Evolutionary conservation across 306 rosid genomes (phyloP).

Genomic region (Casuarina equisetifolia): DNA sequence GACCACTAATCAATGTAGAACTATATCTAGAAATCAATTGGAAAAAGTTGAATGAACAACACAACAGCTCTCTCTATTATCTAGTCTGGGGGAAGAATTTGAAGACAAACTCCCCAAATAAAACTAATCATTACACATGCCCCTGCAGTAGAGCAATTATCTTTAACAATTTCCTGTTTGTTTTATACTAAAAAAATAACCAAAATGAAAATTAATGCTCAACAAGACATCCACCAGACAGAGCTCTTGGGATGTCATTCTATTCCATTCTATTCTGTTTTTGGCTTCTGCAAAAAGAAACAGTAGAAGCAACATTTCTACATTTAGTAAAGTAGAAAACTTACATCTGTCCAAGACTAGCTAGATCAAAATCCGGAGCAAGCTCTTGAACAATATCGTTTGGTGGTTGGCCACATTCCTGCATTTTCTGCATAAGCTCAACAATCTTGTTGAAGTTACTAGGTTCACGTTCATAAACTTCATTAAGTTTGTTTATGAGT

Average conservation of each 20-base stretch:
- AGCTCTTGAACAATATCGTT: constrained; percentile 80
- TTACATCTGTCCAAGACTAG: constrained; percentile 83
- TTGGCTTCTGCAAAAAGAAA: neutral
- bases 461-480: constrained; percentile 74
- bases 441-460: constrained; percentile 72
- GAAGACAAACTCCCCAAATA: neutral
- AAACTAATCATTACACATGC: neutral
- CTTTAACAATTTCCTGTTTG: neutral
- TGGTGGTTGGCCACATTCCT: constrained; percentile 98
- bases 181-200: neutral
- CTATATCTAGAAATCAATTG: neutral
- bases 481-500: constrained; percentile 70
- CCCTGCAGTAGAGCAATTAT: neutral
- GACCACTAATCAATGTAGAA: neutral
- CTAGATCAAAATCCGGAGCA: constrained; percentile 80
- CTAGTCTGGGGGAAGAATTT: neutral
- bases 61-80: no score
- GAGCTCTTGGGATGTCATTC: neutral
- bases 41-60: neutral
- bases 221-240: neutral
- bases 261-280: neutral
- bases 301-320: neutral
- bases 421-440: constrained; percentile 98
- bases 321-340: constrained; percentile 28
- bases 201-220: neutral